These are phyloP conservation scores for Candolleomyces aberdarensis DNA, from an alignment of 768 basidiomycete species.

Conservation along the genomic window DNA sequence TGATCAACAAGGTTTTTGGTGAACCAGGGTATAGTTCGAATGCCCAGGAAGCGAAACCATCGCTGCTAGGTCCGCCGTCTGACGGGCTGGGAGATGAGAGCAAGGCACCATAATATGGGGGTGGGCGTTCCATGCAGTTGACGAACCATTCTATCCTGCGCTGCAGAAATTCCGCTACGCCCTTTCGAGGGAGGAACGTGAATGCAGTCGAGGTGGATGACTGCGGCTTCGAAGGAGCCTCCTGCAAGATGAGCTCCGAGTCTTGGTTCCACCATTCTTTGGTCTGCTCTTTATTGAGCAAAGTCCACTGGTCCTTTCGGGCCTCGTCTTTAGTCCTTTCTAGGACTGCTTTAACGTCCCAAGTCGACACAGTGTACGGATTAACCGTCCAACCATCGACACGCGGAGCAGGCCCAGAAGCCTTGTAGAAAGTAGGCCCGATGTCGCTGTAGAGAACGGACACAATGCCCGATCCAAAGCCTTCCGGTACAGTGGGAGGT, in stretches of 20 bases:
- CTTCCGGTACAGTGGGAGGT: constrained; percentile 14
- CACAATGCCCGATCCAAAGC: constrained; percentile 17
- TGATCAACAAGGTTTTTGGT: constrained; percentile 19
- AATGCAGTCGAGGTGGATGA: constrained; percentile 6
- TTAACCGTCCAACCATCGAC: constrained; percentile 40
- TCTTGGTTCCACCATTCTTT: constrained; percentile 37
- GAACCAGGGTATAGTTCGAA: constrained; percentile 15
- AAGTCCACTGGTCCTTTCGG: constrained; percentile 13
- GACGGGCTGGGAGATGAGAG: not conserved
- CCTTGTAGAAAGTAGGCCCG: constrained; percentile 3
- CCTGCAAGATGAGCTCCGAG: constrained; percentile 31
- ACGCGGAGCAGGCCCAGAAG: constrained; percentile 13
- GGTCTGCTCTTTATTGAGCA: constrained; percentile 30
- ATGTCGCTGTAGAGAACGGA: constrained; percentile 28
- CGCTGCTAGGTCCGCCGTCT: not conserved
- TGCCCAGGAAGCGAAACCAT: constrained; percentile 26
- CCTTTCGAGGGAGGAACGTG: constrained; percentile 23
- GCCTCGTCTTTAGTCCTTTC: not conserved
- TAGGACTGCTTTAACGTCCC: constrained; percentile 22
- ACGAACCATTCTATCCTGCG: constrained; percentile 19
- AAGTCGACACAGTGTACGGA: constrained; percentile 33
- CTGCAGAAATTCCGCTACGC: constrained; percentile 26
- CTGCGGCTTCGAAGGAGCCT: constrained; percentile 18
- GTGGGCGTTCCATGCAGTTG: constrained; percentile 11
- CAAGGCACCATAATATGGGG: constrained; percentile 9